Evolutionary conservation across 2,329 filamentous ascomycete genomes (phyloP).

Genomic region (Bipolaris bicolor): DNA sequence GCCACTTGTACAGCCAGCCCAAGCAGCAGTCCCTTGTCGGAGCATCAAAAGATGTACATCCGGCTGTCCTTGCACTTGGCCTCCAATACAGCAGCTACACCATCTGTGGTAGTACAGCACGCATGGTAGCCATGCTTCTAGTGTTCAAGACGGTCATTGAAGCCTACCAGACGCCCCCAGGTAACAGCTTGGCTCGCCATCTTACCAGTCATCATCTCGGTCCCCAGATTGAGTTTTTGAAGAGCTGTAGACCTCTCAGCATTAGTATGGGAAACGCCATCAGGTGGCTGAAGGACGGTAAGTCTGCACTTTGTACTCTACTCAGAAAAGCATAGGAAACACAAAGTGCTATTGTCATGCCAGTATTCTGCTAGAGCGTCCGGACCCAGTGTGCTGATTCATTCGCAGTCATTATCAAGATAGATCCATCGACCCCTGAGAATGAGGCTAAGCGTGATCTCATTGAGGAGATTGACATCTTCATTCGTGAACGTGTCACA

Average conservation of each 20-base stretch:
- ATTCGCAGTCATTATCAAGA: slow-evolving; percentile 73
- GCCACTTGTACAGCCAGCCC: slow-evolving; percentile 80
- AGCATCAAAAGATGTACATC: slow-evolving; percentile 77
- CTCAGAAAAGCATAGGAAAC: neutral
- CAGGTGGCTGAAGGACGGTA: slow-evolving; percentile 81
- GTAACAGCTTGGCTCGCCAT: slow-evolving; percentile 85
- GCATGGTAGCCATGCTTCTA: slow-evolving; percentile 84
- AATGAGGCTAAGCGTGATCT: slow-evolving; percentile 79
- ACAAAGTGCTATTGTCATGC: neutral
- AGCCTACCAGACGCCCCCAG: slow-evolving; percentile 86
- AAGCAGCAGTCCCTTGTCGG: slow-evolving; percentile 67
- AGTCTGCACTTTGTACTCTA: slow-evolving; percentile 8
- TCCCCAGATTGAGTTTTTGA: slow-evolving; percentile 93
- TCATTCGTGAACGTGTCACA: slow-evolving; percentile 88
- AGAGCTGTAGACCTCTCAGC: slow-evolving; percentile 91
- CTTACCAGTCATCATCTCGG: slow-evolving; percentile 90
- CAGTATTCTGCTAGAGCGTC: neutral
- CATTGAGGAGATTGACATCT: slow-evolving; percentile 81
- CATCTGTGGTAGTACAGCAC: slow-evolving; percentile 86
- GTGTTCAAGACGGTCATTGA: slow-evolving; percentile 93
- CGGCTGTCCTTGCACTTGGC: slow-evolving; percentile 81
- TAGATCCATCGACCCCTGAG: slow-evolving; percentile 86
- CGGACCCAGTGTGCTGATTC: slow-evolving; percentile 8
- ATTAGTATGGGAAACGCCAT: slow-evolving; percentile 98
- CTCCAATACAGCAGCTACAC: slow-evolving; percentile 89